Percentiles rank a stretch among this genome's conserved stretches.
phyloP scores from a whole-genome alignment of 228 moss, liverwort and hornwort genomes.

The Sphagnum magellanicum region DNA sequence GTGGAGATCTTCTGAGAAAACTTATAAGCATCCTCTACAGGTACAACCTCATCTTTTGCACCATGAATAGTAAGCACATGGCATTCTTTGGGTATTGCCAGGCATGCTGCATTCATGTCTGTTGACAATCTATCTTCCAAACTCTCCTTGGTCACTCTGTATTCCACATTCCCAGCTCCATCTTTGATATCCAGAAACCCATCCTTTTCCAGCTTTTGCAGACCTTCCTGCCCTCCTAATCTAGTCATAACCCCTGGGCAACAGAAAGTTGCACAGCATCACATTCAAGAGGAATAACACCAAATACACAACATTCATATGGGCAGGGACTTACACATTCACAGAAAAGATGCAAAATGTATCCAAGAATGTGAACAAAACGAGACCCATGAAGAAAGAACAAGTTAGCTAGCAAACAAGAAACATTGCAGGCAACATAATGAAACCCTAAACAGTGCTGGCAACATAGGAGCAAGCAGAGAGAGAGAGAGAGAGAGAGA shows the following conservation, averaged over 20 bases:
- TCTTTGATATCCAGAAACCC: constrained; percentile 73
- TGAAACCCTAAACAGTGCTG: too few species aligned
- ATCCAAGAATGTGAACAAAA: not conserved
- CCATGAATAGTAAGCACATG: constrained; percentile 91
- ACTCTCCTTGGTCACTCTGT: constrained; percentile 59
- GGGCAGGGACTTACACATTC: too few species aligned
- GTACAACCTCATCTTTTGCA: constrained; percentile 59
- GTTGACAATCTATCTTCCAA: constrained; percentile 74
- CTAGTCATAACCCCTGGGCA: constrained; percentile 38
- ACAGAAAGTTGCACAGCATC: too few species aligned
- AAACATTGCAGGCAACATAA: not conserved
- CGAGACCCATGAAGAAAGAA: not conserved
- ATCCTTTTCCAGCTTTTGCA: constrained; percentile 63
- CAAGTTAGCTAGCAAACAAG: not conserved
- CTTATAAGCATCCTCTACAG: constrained; percentile 61
- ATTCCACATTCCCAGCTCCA: constrained; percentile 49
- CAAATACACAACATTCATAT: not conserved
- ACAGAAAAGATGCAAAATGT: not conserved
- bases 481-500: not conserved
- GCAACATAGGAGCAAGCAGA: too few species aligned
- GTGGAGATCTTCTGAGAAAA: constrained; percentile 80
- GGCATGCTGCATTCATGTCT: constrained; percentile 71
- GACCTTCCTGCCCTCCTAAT: constrained; percentile 66
- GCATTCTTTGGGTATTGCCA: constrained; percentile 35
- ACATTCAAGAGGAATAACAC: not conserved